A percentile compares a stretch with the other conserved stretches of the same genome.
phyloP scores from a whole-genome alignment of 2,329 filamentous ascomycete genomes.

The Arthrobotrys sphaeroides region DNA sequence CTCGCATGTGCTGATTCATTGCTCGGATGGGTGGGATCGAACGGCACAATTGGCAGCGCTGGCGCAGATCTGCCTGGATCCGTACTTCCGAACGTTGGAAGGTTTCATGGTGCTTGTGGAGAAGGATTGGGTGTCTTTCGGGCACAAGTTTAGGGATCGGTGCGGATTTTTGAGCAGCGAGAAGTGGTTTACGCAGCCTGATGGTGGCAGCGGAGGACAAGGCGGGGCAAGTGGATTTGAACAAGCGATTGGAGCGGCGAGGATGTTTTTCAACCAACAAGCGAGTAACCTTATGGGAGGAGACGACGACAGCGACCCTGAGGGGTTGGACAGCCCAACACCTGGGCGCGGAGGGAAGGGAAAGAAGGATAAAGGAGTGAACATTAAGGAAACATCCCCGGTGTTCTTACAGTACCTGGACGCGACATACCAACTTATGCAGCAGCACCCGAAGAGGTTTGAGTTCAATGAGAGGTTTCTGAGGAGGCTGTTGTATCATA shows the following conservation, averaged over 20 bases:
- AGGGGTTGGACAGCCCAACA: conserved; percentile 62
- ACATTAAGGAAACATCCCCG: conserved; percentile 82
- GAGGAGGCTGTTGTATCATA: conserved; percentile 85
- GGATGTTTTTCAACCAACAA: conserved; percentile 83
- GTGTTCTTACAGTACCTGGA: conserved; percentile 99
- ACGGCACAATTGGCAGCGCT: conserved; percentile 93
- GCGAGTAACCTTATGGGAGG: conserved; percentile 68
- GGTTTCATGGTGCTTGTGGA: conserved; percentile 94
- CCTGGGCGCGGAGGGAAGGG: conserved; percentile 54
- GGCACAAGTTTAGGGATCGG: conserved; percentile 96
- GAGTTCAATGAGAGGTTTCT: conserved; percentile 97
- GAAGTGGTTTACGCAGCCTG: conserved; percentile 88
- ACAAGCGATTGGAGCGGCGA: conserved; percentile 83
- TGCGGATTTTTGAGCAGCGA: conserved; percentile 87
- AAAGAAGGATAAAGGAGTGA: conserved; percentile 47
- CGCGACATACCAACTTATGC: conserved; percentile 86
- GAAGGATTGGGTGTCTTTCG: conserved; percentile 98
- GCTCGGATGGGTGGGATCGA: conserved; percentile 97
- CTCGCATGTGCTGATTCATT: conserved; percentile 95
- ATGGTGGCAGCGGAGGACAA: conserved; percentile 70
- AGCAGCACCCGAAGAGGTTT: conserved; percentile 86
- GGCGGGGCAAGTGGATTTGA: conserved; percentile 70
- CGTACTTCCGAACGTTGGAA: conserved; percentile 91
- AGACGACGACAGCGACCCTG: conserved; percentile 71
- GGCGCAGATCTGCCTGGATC: conserved; percentile 91